These are phyloP conservation scores for Filosporella fistucella DNA, from an alignment of 495 filamentous ascomycete species.

Conservation along the genomic window DNA sequence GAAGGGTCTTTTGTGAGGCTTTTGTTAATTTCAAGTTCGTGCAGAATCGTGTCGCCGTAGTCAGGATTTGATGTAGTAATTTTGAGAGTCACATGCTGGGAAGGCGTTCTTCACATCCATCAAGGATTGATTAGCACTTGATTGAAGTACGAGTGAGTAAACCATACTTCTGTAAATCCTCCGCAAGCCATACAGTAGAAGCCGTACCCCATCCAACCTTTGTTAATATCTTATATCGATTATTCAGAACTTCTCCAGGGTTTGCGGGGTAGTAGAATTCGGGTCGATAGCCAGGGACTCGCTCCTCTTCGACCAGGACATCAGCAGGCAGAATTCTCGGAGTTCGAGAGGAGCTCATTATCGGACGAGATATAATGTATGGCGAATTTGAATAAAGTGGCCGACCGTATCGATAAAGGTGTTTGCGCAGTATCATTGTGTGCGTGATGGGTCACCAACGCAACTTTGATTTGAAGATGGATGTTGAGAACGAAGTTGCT, in stretches of 20 bases:
- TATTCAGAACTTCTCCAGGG: slow-evolving; percentile 35
- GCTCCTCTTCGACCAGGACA: slow-evolving; percentile 24
- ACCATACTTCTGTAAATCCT: slow-evolving; percentile 2
- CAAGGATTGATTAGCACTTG: slow-evolving; percentile 7
- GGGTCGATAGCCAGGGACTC: slow-evolving; percentile 29
- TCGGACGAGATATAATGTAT: not conserved
- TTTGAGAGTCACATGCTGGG: slow-evolving; percentile 38
- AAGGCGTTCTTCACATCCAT: slow-evolving; percentile 25
- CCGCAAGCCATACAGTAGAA: slow-evolving; percentile 39
- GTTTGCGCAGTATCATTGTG: not conserved
- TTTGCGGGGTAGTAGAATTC: slow-evolving; percentile 39
- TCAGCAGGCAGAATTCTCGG: slow-evolving; percentile 14
- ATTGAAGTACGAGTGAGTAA: not conserved
- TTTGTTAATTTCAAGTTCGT: slow-evolving; percentile 34
- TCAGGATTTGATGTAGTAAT: slow-evolving; percentile 23
- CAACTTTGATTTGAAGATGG: not conserved
- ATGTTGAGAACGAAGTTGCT: not conserved
- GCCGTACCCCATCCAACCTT: slow-evolving; percentile 40
- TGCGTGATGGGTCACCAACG: too few species aligned
- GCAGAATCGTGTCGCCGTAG: slow-evolving; percentile 25
- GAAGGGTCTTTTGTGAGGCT: slow-evolving; percentile 32
- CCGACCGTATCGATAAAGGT: not conserved
- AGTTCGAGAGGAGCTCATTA: not conserved
- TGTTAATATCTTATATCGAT: slow-evolving; percentile 34
- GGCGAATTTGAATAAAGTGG: not conserved